These are phyloP conservation scores for Phialophora macrospora DNA, from an alignment of 2,329 filamentous ascomycete genomes.

Conservation along the genomic window DNA sequence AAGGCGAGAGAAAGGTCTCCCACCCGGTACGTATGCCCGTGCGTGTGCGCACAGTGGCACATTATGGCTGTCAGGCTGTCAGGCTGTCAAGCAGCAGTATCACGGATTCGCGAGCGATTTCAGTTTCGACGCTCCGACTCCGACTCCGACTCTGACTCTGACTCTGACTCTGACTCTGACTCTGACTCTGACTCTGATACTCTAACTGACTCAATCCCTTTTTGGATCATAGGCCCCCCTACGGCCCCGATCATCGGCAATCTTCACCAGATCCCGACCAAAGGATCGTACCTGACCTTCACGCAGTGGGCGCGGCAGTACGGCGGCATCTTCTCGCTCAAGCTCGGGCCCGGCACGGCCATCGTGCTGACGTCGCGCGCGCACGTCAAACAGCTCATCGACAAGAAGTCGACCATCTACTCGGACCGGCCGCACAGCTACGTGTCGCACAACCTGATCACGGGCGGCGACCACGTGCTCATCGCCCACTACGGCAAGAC, in stretches of 20 bases:
- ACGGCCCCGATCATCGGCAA: constrained; percentile 49
- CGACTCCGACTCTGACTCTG: too few relatives aligned
- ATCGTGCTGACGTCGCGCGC: constrained; percentile 51
- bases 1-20: constrained; percentile 31
- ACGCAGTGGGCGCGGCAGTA: constrained; percentile 46
- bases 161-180: too few relatives aligned
- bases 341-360: constrained; percentile 49
- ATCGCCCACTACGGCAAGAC: constrained; percentile 54
- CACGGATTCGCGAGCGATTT: neutral
- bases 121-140: neutral
- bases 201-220: neutral
- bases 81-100: neutral
- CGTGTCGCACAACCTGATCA: constrained; percentile 52
- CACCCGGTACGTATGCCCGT: constrained; percentile 43
- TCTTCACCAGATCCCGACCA: constrained; percentile 47
- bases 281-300: constrained; percentile 45
- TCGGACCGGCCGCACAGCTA: constrained; percentile 52
- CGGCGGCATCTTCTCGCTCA: constrained; percentile 52
- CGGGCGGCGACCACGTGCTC: constrained; percentile 54
- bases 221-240: constrained; percentile 16
- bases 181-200: neutral
- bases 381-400: constrained; percentile 52
- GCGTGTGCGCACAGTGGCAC: neutral
- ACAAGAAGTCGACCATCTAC: constrained; percentile 53
- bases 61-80: neutral